A percentile compares a stretch with the other conserved stretches of the same genome.
These are phyloP conservation scores for Tetraselmis striata DNA, from an alignment of 139 green algal genomes.

Conservation along the genomic window DNA sequence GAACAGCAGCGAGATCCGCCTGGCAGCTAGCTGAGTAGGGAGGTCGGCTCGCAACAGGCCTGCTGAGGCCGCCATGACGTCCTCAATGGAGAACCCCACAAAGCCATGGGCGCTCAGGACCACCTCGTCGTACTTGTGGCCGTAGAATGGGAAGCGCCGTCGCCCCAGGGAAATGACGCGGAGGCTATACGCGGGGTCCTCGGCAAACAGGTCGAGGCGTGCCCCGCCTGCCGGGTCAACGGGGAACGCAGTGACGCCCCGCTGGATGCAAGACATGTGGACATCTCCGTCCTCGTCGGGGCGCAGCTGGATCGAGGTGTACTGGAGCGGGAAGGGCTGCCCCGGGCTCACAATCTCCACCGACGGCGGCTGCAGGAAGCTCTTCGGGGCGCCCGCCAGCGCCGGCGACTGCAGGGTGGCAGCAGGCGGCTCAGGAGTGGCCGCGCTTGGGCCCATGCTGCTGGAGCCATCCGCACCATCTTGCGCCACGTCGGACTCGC, in stretches of 20 bases:
- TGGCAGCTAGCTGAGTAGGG: background rate
- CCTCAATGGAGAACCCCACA: background rate
- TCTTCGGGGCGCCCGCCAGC: too few relatives aligned
- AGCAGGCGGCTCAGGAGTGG: too few relatives aligned
- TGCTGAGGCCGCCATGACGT: background rate
- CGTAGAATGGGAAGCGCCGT: background rate
- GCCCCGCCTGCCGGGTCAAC: background rate
- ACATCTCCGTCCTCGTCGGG: background rate
- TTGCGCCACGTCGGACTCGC: too few relatives aligned
- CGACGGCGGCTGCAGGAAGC: background rate
- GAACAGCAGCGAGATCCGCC: background rate
- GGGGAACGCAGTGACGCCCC: background rate
- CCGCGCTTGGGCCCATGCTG: too few relatives aligned
- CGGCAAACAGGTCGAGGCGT: background rate
- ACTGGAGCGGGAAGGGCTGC: background rate
- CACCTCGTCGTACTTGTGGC: background rate
- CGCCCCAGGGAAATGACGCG: background rate
- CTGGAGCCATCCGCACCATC: too few relatives aligned
- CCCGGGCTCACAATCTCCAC: background rate
- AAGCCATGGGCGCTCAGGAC: background rate
- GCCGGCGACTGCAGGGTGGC: too few relatives aligned
- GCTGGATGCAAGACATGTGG: background rate
- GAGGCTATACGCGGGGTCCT: background rate
- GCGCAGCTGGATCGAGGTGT: background rate
- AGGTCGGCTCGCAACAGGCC: background rate